A percentile compares a stretch with the other conserved stretches of the same genome.
phyloP scores from a whole-genome alignment of 1,139 yeast genomes.

The Hansenula sp. region DNA sequence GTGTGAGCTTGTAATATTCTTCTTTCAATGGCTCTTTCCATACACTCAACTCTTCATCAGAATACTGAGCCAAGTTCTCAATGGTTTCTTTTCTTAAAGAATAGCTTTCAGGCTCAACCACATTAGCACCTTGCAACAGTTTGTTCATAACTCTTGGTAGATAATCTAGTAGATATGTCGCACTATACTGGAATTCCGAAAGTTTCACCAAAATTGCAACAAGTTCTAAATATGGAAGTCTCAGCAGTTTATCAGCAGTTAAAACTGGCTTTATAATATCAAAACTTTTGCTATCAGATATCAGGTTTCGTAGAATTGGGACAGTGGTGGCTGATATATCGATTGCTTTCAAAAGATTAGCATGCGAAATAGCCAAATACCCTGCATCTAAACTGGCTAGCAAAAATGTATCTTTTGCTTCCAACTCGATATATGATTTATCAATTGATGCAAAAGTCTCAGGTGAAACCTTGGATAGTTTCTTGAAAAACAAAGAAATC shows the following conservation, averaged over 20 bases:
- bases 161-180: conserved; percentile 19
- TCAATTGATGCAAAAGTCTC: conserved; percentile 22
- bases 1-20: conserved; percentile 19
- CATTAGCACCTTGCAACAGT: conserved; percentile 23
- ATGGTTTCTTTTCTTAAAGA: conserved; percentile 12
- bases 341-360: conserved; percentile 16
- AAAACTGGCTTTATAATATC: conserved; percentile 18
- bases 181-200: conserved; percentile 22
- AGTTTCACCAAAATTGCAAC: conserved; percentile 27
- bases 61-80: conserved; percentile 16
- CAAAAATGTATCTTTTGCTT: conserved; percentile 18
- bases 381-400: conserved; percentile 28
- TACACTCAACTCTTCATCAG: conserved; percentile 20
- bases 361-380: conserved; percentile 22
- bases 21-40: conserved; percentile 27
- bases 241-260: conserved; percentile 19
- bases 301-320: conserved; percentile 24
- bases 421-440: conserved; percentile 18
- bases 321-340: conserved; percentile 21
- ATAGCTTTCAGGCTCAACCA: conserved; percentile 28
- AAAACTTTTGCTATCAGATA: conserved; percentile 20
- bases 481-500: conserved; percentile 24
- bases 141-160: conserved; percentile 31
- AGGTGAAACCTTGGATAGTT: conserved; percentile 23
- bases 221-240: conserved; percentile 30